These are phyloP conservation scores for Ilyonectria mors-panacis DNA, from an alignment of 2,329 filamentous ascomycete species.

Conservation along the genomic window DNA sequence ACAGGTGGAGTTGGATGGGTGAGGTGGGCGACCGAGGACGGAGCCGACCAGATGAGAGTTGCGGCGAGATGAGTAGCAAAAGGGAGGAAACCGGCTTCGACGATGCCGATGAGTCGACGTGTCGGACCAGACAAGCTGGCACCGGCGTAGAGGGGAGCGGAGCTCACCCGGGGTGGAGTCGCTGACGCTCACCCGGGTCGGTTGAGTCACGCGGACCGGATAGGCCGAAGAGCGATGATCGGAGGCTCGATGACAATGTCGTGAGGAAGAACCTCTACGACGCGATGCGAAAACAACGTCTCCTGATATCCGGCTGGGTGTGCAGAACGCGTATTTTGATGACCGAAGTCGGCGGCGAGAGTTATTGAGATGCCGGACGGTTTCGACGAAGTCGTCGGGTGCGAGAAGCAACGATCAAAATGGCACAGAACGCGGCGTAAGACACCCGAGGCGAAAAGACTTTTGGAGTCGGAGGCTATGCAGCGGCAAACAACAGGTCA, in stretches of 20 bases:
- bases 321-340: constrained; percentile 33
- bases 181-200: constrained; percentile 41
- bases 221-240: constrained; percentile 36
- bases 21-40: constrained; percentile 47
- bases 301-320: constrained; percentile 27
- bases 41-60: constrained; percentile 42
- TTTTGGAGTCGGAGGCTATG: constrained; percentile 32
- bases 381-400: constrained; percentile 9
- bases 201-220: constrained; percentile 44
- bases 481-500: constrained; percentile 40
- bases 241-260: constrained; percentile 33
- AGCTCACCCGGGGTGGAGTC: constrained; percentile 49
- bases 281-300: constrained; percentile 41
- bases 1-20: constrained; percentile 39
- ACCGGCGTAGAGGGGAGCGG: constrained; percentile 49
- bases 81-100: constrained; percentile 42
- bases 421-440: constrained; percentile 24
- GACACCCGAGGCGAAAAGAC: constrained; percentile 37
- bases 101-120: constrained; percentile 48
- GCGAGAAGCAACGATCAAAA: constrained; percentile 16
- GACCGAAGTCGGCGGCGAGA: constrained; percentile 26
- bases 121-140: constrained; percentile 49
- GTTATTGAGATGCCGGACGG: constrained; percentile 16
- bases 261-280: constrained; percentile 45
- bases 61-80: constrained; percentile 20